Evolutionary conservation across 1,139 yeast genomes (phyloP), one percentile per base, ranked within the genome.

Genomic region (Yamadazyma atmosphaerica): DNA sequence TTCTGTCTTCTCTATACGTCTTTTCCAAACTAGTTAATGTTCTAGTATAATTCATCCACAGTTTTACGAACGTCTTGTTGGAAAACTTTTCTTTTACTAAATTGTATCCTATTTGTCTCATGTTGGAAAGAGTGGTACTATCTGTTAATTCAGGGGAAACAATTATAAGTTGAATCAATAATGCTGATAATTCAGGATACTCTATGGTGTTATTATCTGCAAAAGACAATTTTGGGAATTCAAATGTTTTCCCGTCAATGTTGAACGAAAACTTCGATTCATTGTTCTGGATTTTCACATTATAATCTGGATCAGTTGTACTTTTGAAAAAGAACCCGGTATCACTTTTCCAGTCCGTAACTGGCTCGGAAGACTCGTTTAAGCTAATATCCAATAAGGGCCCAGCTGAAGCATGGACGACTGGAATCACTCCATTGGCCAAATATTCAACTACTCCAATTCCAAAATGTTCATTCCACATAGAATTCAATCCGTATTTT

Each of bases 391-490:
- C 99, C 43, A 83, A 67, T 38, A 78, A 70, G 10, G 99, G 99
- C 0, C 99, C 99, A 0, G 96, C 69, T 36, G 95, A 85, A 4
- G 95, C 95, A 62, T 94, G 98, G 3, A 81, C 92, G 3, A 94
- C 68, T 1, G 98, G 97, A 14, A 92, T 79, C 15, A 86, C 74
- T 0, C 98, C 98, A 38, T 87, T 78, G 1, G 94, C 83, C 67
- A 86, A 72, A 56, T 90, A 90, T 61, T 94, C 99, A 7, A 92
- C 98, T 6, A 92, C 94, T 1, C 96, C 95, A 55, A 94, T 94
- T 14, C 99, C 99, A 58, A 94, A 94, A 65, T 94, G 99, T 65
- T 94, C 99, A 61, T 94, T 92, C 98, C 98, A 94, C 99, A 94
- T 94, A 19, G 96, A 92, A 55, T 94, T 90, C 34, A 92, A 70